phyloP scores from a whole-genome alignment of 805 yeast genomes.

The Barnettozyma californica region DNA sequence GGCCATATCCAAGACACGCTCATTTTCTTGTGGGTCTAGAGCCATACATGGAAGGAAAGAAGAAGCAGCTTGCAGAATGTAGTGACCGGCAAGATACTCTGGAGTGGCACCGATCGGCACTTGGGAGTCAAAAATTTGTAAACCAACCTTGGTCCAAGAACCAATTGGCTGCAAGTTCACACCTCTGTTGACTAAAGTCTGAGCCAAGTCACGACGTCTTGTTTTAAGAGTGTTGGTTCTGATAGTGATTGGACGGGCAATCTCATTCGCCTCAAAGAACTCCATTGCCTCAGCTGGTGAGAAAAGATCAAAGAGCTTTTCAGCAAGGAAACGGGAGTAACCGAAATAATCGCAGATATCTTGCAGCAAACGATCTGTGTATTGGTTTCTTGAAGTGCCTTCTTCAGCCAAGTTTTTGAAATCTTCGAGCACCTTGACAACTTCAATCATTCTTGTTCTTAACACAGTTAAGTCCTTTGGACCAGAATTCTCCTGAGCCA shows the following conservation, averaged over 20 bases:
- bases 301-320: conserved; percentile 85
- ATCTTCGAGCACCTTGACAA: conserved; percentile 89
- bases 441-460: conserved; percentile 92
- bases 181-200: conserved; percentile 90
- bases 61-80: conserved; percentile 96
- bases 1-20: conserved; percentile 96
- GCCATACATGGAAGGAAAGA: conserved; percentile 98
- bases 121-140: conserved; percentile 95
- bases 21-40: conserved; percentile 93
- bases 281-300: conserved; percentile 96
- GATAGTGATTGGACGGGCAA: conserved; percentile 92
- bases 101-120: conserved; percentile 99
- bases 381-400: conserved; percentile 82
- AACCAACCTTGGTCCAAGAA: conserved; percentile 96
- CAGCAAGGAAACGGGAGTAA: conserved; percentile 86
- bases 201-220: conserved; percentile 93
- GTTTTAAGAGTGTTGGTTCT: conserved; percentile 96
- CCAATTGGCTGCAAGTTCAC: conserved; percentile 97
- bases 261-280: conserved; percentile 97
- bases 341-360: conserved; percentile 95
- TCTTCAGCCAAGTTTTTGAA: conserved; percentile 78
- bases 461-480: conserved; percentile 76
- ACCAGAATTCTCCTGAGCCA: conserved; percentile 39
- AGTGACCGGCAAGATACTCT: conserved; percentile 96
- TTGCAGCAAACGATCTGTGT: conserved; percentile 66